Base-by-base conservation (phyloP, 345 rosid species). In the Populus nigra region DNA sequence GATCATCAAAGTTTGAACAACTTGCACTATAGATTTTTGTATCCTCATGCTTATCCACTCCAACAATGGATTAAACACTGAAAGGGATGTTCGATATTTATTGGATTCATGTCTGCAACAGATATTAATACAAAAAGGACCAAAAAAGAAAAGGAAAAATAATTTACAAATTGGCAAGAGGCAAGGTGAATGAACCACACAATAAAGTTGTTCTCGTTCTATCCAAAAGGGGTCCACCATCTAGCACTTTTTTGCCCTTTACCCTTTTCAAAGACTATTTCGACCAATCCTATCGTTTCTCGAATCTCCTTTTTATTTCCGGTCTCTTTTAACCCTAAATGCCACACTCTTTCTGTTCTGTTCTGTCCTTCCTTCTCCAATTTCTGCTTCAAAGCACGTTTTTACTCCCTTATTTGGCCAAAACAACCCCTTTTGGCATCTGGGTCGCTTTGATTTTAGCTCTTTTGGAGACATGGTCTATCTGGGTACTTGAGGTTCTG, bases 201-300 rank as follows among this genome's bases (percentile, higher is more conserved):
- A 65, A 75, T 65, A 74, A 68, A 27, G 80, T 9, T 18, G 61
- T 55, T 68, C 66, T 53, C 17, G 75, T 27, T 49, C 69, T 13
- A 70, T 57, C 69, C 45, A 29, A 31, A 57, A 8, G 71, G 76
- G 74, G 5, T 67, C 76, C 76, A 65, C 71, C 43, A 41, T 5
- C 1, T 15, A 16, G 76, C 76, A 72, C 76, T 71, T 78, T 33
- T 77, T 65, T 62, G 49, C 75, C 69, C 49, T 62, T 77, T 61
- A 3, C 17, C 43, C 47, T 43, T 77, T n/a, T 29, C 3, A 13
- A 9, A 68, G 43, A 29, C 23, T 68, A 23, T 29, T 55, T 23
- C 22, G 8, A 31, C 75, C 65, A 53, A 55, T 68, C n/a, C 17
- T 11, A 27, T 12, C 13, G 25, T 18, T 22, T 23, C 29, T 20